These are phyloP conservation scores for Tuber aestivum DNA, from an alignment of 495 filamentous ascomycete species.

Conservation along the genomic window DNA sequence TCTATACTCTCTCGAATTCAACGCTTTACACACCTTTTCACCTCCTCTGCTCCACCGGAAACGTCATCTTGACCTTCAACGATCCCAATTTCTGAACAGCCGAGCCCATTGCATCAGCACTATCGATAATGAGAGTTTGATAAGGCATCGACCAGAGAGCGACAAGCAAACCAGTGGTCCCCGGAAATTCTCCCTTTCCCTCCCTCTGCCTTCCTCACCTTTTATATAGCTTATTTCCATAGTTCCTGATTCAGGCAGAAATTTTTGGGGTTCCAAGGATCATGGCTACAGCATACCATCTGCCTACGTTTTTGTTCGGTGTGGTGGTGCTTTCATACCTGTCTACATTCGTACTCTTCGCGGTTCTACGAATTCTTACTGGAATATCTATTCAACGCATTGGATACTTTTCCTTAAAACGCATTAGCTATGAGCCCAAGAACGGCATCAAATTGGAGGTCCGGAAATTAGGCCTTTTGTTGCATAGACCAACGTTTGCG, in stretches of 20 bases:
- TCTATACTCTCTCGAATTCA: neutral
- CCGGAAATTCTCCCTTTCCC: neutral
- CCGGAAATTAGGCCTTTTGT: slow-evolving; percentile 73
- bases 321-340: slow-evolving; percentile 80
- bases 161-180: neutral
- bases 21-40: neutral
- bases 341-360: slow-evolving; percentile 85
- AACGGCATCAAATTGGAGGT: slow-evolving; percentile 87
- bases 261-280: neutral
- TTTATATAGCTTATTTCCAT: neutral
- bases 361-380: slow-evolving; percentile 82
- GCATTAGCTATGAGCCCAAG: slow-evolving; percentile 76
- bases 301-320: slow-evolving; percentile 75
- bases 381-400: slow-evolving; percentile 94
- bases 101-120: neutral
- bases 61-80: neutral
- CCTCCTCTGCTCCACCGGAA: neutral
- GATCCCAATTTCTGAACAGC: neutral
- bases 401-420: slow-evolving; percentile 82
- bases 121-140: neutral
- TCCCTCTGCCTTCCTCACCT: neutral
- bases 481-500: slow-evolving; percentile 90
- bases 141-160: neutral
- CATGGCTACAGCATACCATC: slow-evolving; percentile 31
- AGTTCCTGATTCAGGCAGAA: neutral